Evolutionary conservation across 495 filamentous ascomycete species (phyloP), one percentile per base, ranked within the genome.

Genomic region (Talaromyces liani): DNA sequence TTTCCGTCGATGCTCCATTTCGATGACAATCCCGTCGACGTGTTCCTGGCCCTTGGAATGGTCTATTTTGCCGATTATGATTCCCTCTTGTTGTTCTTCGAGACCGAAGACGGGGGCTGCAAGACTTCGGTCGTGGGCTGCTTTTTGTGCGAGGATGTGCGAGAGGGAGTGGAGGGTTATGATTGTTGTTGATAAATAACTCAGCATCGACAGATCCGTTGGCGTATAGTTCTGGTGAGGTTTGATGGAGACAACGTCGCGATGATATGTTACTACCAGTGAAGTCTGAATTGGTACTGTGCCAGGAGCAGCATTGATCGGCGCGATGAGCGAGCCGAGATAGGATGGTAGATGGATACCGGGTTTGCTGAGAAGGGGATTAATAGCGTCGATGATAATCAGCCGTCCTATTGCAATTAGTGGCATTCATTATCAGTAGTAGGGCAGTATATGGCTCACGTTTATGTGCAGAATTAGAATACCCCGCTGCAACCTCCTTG

Each of bases 1-100:
- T 65, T 89, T 87, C 20, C 93, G 79, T 2, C 95, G 79, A 69
- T 95, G 80, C 74, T 98, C 92, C 84, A 96, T 87, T 65, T 92
- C 87, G 3, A 98, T 66, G 3, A 96, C 91, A 4, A 94, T 72
- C 0, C 88, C 88, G 16, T 80, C 73, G 0, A 64, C 60, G 5
- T 75, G 72, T 41, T 82, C 82, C 9, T 76, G 68, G 24, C 82
- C 75, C 41, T 68, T 64, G 6, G 88, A 63, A 51, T 72, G 76
- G 61, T 78, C 75, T 14, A 75, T 55, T 62, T 72, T 70, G 0
- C 89, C 88, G 14, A 88, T 68, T 0, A 96, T 66, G 12, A 92
- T 81, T 33, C 93, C 93, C 66, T 95, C 90, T 27, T 80, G 78
- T 9, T 84, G 84, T 71, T 95, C 89, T 18, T 78, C 79, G 0